phyloP scores from a whole-genome alignment of 1,284 basidiomycete species.

The Clitocybe nebularis region DNA sequence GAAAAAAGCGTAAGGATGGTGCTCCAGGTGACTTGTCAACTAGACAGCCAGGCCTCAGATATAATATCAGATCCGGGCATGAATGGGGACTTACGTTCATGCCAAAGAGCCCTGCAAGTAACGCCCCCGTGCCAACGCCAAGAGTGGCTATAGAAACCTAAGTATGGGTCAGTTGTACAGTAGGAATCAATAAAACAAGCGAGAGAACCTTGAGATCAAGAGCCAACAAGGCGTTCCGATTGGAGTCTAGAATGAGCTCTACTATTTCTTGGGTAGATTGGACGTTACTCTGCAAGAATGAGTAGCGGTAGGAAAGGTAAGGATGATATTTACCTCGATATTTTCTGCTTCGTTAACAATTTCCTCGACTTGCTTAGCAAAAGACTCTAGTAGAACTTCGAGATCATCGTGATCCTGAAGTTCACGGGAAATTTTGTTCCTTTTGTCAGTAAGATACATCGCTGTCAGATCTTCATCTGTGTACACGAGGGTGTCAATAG shows the following conservation, averaged over 20 bases:
- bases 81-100: slow-evolving; percentile 77
- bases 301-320: not conserved
- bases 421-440: slow-evolving; percentile 50
- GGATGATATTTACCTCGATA: slow-evolving; percentile 56
- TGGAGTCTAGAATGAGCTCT: slow-evolving; percentile 94
- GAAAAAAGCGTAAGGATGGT: slow-evolving; percentile 65
- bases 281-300: slow-evolving; percentile 69
- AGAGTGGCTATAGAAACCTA: slow-evolving; percentile 92
- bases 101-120: slow-evolving; percentile 89
- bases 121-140: slow-evolving; percentile 89
- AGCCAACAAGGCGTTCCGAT: slow-evolving; percentile 89
- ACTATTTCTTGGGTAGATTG: slow-evolving; percentile 97
- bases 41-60: slow-evolving; percentile 26
- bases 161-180: slow-evolving; percentile 6
- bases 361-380: slow-evolving; percentile 94
- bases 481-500: slow-evolving; percentile 9
- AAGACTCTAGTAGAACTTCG: slow-evolving; percentile 90
- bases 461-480: slow-evolving; percentile 89
- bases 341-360: slow-evolving; percentile 91
- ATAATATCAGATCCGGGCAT: slow-evolving; percentile 8
- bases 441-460: slow-evolving; percentile 88
- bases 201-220: slow-evolving; percentile 78
- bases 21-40: slow-evolving; percentile 69
- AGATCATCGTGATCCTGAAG: slow-evolving; percentile 88
- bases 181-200: slow-evolving; percentile 1